Evolutionary conservation across 371 early-diverging fungal species (phyloP).

Genomic region (Mucor plumbeus): DNA sequence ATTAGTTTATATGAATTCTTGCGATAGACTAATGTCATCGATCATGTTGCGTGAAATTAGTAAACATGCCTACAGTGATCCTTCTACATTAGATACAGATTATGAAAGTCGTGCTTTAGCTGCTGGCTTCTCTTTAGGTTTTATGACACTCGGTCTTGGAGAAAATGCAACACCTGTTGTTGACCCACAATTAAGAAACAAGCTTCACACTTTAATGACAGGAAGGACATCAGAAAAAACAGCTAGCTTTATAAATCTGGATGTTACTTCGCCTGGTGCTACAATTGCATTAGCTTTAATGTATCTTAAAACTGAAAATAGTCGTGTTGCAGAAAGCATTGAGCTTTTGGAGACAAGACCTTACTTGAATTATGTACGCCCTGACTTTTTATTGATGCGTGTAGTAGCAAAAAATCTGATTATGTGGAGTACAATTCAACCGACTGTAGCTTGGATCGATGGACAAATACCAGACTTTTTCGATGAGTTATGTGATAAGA

Average conservation of each 20-base stretch:
- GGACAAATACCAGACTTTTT: conserved; percentile 70
- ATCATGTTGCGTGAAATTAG: conserved; percentile 75
- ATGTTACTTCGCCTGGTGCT: conserved; percentile 72
- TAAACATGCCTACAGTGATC: conserved; percentile 36
- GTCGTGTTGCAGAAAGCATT: conserved; percentile 65
- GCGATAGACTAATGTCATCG: conserved; percentile 69
- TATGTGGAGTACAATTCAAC: conserved; percentile 28
- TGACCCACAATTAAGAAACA: conserved; percentile 66
- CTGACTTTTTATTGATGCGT: conserved; percentile 74
- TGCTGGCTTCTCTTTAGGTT: conserved; percentile 84
- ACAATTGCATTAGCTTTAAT: conserved; percentile 84
- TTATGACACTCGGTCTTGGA: conserved; percentile 77
- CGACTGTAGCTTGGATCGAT: conserved; percentile 69
- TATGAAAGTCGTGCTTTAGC: conserved; percentile 70
- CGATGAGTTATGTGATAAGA: neutral
- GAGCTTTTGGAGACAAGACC: conserved; percentile 57
- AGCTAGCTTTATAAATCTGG: conserved; percentile 34
- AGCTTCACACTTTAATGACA: conserved; percentile 56
- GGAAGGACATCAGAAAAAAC: conserved; percentile 12
- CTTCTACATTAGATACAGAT: conserved; percentile 32
- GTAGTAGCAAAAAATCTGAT: conserved; percentile 60
- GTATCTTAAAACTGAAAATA: conserved; percentile 80
- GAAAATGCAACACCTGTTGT: conserved; percentile 52
- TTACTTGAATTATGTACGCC: conserved; percentile 70
- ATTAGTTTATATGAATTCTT: conserved; percentile 70